These are phyloP conservation scores for Crassisporium funariophilum DNA, from an alignment of 768 basidiomycete species.

Conservation along the genomic window DNA sequence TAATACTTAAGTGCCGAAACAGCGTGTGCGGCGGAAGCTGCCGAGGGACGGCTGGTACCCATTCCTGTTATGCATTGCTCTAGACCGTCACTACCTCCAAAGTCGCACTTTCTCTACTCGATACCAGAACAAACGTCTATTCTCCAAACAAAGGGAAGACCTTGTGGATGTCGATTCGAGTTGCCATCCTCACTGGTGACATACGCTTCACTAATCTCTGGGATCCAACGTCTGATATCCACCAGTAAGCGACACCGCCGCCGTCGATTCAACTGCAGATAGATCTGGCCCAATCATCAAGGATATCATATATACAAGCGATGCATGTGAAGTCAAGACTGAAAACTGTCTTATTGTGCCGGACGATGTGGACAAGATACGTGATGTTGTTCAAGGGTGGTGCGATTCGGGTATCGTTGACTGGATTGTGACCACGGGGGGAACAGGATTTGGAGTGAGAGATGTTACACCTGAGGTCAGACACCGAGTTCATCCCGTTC, in stretches of 20 bases:
- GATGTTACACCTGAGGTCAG: conserved; percentile 84
- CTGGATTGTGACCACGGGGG: conserved; percentile 83
- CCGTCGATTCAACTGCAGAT: conserved; percentile 49
- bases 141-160: too few species aligned
- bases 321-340: conserved; percentile 22
- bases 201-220: conserved; percentile 4
- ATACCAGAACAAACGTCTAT: too few species aligned
- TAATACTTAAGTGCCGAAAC: too few species aligned
- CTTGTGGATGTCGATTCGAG: conserved; percentile 19
- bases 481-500: neutral
- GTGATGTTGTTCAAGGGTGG: conserved; percentile 47
- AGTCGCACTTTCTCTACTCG: too few species aligned
- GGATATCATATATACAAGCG: conserved; percentile 42
- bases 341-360: conserved; percentile 53
- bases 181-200: conserved; percentile 35
- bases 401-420: conserved; percentile 51
- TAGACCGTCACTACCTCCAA: too few species aligned
- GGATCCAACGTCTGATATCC: neutral
- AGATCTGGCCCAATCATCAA: conserved; percentile 67
- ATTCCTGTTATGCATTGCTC: too few species aligned
- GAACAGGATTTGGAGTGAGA: conserved; percentile 82
- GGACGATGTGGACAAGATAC: conserved; percentile 63
- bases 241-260: conserved; percentile 74
- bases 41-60: too few species aligned
- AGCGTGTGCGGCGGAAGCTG: too few species aligned